Evolutionary conservation across 208 protist species (phyloP), one percentile per base, ranked within the genome.

Genomic region (Trypanosoma vivax): DNA sequence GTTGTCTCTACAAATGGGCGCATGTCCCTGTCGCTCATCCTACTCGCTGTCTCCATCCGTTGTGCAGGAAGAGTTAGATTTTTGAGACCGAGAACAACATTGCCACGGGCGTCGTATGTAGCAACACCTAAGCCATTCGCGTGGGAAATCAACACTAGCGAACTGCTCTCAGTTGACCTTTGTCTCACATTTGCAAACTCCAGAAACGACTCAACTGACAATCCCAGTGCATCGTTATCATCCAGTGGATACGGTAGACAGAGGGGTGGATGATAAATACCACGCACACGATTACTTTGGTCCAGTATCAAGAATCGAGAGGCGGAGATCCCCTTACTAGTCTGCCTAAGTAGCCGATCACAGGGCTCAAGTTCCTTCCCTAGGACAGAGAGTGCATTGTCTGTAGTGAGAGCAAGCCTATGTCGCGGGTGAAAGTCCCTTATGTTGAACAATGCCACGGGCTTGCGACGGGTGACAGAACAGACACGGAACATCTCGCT

Each of bases 301-400:
- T 94, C 80, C n/a, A 94, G 52, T n/a, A 94, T 68, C 9, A 94
- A 74, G 31, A 94, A 71, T 11, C 86, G 79, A 7, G 65, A 65
- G 11, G 79, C 65, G 33, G 77, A 79, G 1, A 60, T 46, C 25
- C 82, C 86, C 2, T 64, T 65, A 16, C 50, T 62, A 23, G 81
- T 83, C 45, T 94, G 79, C 0, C 80, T 82, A 52, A 94, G 57
- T 2, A 94, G 63, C 5, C 79, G 64, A 51, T 94, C 86, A 9
- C 69, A 35, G 0, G 72, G 70, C 35, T 59, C 50, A 25, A 94
- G 61, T 9, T 45, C 56, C 1, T 57, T 69, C 45, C 47, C 49
- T 30, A 94, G 73, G 1, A 74, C 52, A 6, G 60, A 37, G 23
- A 47, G 30, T 5, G 72, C 39, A 33, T 65, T 85, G 2, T 52